A percentile compares a stretch with the other conserved stretches of the same genome.
Conservation (phyloP, 2,329 filamentous ascomycete genomes). For the Apiospora pterosperma region DNA sequence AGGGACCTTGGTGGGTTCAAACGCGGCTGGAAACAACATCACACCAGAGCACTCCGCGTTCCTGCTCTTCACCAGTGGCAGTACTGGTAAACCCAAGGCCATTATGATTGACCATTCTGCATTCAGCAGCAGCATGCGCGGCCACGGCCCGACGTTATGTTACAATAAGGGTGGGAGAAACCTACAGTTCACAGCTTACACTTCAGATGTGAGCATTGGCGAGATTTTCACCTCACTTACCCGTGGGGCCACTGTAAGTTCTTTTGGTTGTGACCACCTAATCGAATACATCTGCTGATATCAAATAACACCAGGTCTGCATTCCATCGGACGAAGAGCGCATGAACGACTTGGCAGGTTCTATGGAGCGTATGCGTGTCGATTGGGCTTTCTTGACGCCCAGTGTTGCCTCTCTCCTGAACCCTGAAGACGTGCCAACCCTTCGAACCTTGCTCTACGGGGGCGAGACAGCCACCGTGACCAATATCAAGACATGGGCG, state of each 20-base stretch:
- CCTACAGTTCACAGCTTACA: constrained; percentile 31
- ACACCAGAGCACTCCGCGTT: neutral
- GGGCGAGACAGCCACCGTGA: constrained; percentile 22
- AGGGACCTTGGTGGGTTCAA: neutral
- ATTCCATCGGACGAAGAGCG: constrained; percentile 36
- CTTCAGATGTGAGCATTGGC: constrained; percentile 36
- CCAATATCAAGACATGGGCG: constrained; percentile 18
- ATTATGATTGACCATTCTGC: constrained; percentile 23
- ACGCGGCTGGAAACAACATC: neutral
- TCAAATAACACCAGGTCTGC: constrained; percentile 37
- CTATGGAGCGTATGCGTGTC: constrained; percentile 12
- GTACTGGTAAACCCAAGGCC: constrained; percentile 15
- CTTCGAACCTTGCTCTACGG: constrained; percentile 20
- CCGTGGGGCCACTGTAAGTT: neutral
- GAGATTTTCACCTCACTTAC: constrained; percentile 37
- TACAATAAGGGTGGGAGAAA: constrained; percentile 11
- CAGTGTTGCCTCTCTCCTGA: constrained; percentile 21
- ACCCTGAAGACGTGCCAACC: constrained; percentile 17
- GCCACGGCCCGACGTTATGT: neutral
- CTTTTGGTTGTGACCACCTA: no score
- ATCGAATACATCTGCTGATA: no score
- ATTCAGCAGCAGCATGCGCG: constrained; percentile 8
- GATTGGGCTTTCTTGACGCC: constrained; percentile 25
- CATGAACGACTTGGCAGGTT: constrained; percentile 32
- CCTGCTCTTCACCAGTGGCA: constrained; percentile 7